Percentiles rank a stretch among this genome's conserved stretches.
Evolutionary conservation across 495 filamentous ascomycete species (phyloP).

Genomic region (Platismatia glauca): DNA sequence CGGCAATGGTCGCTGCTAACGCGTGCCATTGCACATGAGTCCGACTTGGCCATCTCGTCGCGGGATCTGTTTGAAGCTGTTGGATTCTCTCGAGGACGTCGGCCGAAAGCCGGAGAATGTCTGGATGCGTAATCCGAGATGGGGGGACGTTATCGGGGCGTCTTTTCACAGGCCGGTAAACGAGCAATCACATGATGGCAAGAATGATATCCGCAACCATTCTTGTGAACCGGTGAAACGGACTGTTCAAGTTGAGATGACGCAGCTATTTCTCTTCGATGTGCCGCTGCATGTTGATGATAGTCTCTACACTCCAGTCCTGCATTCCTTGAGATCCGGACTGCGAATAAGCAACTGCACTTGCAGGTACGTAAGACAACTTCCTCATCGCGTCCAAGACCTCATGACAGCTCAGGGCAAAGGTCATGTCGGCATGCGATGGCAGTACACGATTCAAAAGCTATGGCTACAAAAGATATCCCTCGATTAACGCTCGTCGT

Average conservation of each 20-base stretch:
- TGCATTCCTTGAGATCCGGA: neutral
- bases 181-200: conserved; percentile 6
- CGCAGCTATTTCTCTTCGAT: conserved; percentile 11
- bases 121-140: neutral
- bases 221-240: conserved; percentile 1
- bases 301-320: neutral
- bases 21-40: conserved; percentile 41
- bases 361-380: conserved; percentile 4
- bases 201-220: conserved; percentile 6
- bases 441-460: too few species aligned
- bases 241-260: neutral
- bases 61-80: conserved; percentile 7
- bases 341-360: neutral
- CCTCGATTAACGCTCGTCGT: too few species aligned
- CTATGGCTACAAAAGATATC: too few species aligned
- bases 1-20: conserved; percentile 48
- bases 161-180: conserved; percentile 6
- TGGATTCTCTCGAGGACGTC: conserved; percentile 12
- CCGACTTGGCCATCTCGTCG: conserved; percentile 28
- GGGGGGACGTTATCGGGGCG: neutral
- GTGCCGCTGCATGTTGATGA: conserved; percentile 4
- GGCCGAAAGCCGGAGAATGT: conserved; percentile 8
- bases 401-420: conserved; percentile 13
- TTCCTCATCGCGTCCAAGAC: conserved; percentile 1
- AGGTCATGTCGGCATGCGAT: neutral